These are phyloP conservation scores for Juncus effusus DNA, from an alignment of 176 grass and related monocot genomes.

Conservation along the genomic window DNA sequence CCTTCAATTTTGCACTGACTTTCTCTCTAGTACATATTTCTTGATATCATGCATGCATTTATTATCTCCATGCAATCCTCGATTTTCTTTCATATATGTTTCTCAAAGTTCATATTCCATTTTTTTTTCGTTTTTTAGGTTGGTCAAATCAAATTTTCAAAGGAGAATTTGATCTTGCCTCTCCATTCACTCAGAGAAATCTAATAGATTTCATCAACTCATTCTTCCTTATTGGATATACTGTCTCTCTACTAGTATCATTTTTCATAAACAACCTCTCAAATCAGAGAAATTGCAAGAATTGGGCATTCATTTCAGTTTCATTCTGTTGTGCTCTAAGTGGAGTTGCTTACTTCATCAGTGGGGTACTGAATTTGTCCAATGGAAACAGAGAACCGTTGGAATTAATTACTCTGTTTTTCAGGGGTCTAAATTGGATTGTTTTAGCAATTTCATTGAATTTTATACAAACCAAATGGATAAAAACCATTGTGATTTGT, in stretches of 20 bases:
- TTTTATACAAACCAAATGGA: conserved; percentile 33
- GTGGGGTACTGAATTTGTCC: conserved; percentile 7
- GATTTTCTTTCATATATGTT: background rate
- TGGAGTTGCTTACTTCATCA: conserved; percentile 30
- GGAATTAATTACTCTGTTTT: conserved; percentile 19
- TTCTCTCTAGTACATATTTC: background rate
- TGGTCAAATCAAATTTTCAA: conserved; percentile 24
- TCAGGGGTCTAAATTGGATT: conserved; percentile 46
- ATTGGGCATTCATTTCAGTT: conserved; percentile 25
- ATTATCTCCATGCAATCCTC: background rate
- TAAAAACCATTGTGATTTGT: conserved; percentile 29
- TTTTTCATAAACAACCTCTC: conserved; percentile 13
- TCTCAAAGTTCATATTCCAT: conserved; percentile 6
- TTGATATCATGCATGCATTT: background rate
- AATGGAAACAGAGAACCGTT: background rate
- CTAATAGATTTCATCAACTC: conserved; percentile 40
- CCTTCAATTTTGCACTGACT: conserved; percentile 1
- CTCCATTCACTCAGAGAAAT: conserved; percentile 32
- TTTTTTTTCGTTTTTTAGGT: conserved; percentile 18
- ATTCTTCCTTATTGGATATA: conserved; percentile 30
- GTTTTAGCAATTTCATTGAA: conserved; percentile 47
- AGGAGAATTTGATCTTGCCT: conserved; percentile 32
- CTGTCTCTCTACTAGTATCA: background rate
- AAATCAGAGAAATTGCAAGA: conserved; percentile 5
- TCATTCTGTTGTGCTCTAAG: conserved; percentile 26